Evolutionary conservation across 2,329 filamentous ascomycete species (phyloP).

Genomic region (Colletotrichum cereale): DNA sequence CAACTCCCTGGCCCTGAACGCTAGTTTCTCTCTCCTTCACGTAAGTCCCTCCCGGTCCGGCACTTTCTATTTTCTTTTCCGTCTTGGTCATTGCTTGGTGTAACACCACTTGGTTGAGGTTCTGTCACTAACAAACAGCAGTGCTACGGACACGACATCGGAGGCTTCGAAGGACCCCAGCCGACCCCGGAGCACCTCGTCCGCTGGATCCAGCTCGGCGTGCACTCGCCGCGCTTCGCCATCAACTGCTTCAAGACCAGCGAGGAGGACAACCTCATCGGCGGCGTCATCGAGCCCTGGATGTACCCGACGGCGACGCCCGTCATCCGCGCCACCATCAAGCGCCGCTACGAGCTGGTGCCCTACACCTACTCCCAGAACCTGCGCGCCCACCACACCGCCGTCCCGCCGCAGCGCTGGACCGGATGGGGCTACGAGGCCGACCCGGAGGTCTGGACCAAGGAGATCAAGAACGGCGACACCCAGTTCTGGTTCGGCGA

Average conservation of each 20-base stretch:
- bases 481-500: conserved; percentile 82
- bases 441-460: conserved; percentile 75
- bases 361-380: conserved; percentile 78
- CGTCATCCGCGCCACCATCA: conserved; percentile 73
- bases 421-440: conserved; percentile 79
- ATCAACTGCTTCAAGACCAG: conserved; percentile 86
- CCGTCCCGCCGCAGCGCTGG: conserved; percentile 77
- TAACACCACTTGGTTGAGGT: too few relatives aligned
- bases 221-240: conserved; percentile 77
- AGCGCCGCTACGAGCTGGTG: conserved; percentile 77
- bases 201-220: conserved; percentile 79
- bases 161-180: conserved; percentile 81
- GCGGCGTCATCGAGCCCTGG: conserved; percentile 83
- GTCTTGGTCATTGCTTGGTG: too few relatives aligned
- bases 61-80: neutral
- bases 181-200: conserved; percentile 78
- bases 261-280: conserved; percentile 72
- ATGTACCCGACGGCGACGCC: conserved; percentile 78
- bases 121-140: conserved; percentile 43
- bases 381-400: conserved; percentile 71
- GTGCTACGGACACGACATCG: conserved; percentile 80
- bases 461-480: conserved; percentile 71
- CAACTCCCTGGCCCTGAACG: conserved; percentile 76
- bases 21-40: conserved; percentile 76
- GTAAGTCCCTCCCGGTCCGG: conserved; percentile 50